Evolutionary conservation across 306 rosid species (phyloP), one percentile per base, ranked within the genome.

Genomic region (Rosa lucieae): DNA sequence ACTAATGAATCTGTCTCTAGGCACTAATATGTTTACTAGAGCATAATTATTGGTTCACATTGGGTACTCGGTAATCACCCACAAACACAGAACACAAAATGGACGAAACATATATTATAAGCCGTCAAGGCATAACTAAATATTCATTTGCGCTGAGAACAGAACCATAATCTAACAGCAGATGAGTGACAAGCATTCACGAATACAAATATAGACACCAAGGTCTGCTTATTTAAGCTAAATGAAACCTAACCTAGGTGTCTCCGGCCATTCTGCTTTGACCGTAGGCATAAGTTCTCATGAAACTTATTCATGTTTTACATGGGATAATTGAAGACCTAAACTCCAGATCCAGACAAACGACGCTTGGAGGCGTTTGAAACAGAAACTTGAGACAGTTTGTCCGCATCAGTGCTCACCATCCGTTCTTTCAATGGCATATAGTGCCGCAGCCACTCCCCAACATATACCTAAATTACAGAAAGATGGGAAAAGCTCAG

Each of bases 361-460:
- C 97, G 87, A 77, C 98, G 90, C 82, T 83, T 86, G 0, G 98
- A 88, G 73, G 97, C 96, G 74, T 94, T 94, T 8, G 98, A 94
- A 80, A 92, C 74, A 10, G 96, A 82, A 81, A 94, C 91, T 80
- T 83, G 92, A 63, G 89, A 88, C 18, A 92, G 96, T 84, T 81
- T 88, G 80, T 93, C 97, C 8, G 87, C 88, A 67, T 84, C 86
- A 13, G 52, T 67, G 26, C 89, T 69, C 39, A 59, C 81, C 29
- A 82, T 71, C 58, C 97, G 78, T 80, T 89, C 90, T 63, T 84
- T 80, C 7, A 82, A 77, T 26, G 97, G 89, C 78, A 84, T 71
- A 67, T 90, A 92, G 75, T 90, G 94, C 53, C 93, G 82, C 83
- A 94, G 83, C 98, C 97, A 94, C 73, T 80, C 93, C 73, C 97